Evolutionary conservation across 108 stramenopile species (phyloP).

Genomic region (Asterionellopsis glacialis): DNA sequence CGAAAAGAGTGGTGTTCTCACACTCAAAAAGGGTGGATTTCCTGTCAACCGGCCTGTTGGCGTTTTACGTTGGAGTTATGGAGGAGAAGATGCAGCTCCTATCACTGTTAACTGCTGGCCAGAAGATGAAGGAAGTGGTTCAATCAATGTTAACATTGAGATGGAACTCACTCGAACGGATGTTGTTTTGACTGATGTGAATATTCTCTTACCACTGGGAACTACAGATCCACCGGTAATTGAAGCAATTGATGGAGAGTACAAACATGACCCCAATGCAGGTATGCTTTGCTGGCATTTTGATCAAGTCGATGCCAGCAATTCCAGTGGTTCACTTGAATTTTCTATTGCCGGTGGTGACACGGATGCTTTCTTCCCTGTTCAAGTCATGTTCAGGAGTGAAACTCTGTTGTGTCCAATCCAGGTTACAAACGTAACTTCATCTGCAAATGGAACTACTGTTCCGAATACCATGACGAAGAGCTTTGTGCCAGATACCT

Average conservation of each 20-base stretch:
- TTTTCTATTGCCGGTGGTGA: slow-evolving; percentile 82
- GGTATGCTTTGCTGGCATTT: slow-evolving; percentile 96
- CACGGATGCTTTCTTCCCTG: slow-evolving; percentile 93
- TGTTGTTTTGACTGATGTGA: slow-evolving; percentile 88
- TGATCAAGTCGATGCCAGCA: slow-evolving; percentile 82
- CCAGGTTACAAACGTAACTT: slow-evolving; percentile 60
- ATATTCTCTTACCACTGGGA: slow-evolving; percentile 91
- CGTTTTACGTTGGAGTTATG: slow-evolving; percentile 90
- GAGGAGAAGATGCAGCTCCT: slow-evolving; percentile 86
- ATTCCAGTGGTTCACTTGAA: slow-evolving; percentile 87
- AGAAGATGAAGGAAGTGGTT: slow-evolving; percentile 90
- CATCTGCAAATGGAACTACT: slow-evolving; percentile 53
- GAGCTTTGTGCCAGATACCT: slow-evolving; percentile 59
- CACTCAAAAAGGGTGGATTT: slow-evolving; percentile 92
- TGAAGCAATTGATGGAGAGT: slow-evolving; percentile 84
- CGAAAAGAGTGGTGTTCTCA: slow-evolving; percentile 79
- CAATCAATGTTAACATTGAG: slow-evolving; percentile 96
- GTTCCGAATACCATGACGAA: slow-evolving; percentile 76
- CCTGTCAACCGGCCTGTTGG: slow-evolving; percentile 91
- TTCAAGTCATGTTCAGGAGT: slow-evolving; percentile 89
- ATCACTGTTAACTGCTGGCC: slow-evolving; percentile 98
- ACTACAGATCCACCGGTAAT: slow-evolving; percentile 81
- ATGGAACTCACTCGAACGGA: slow-evolving; percentile 80
- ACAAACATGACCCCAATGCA: slow-evolving; percentile 88
- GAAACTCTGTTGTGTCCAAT: slow-evolving; percentile 87